phyloP scores from a whole-genome alignment of 306 rosid species.

The Quillaja saponaria region DNA sequence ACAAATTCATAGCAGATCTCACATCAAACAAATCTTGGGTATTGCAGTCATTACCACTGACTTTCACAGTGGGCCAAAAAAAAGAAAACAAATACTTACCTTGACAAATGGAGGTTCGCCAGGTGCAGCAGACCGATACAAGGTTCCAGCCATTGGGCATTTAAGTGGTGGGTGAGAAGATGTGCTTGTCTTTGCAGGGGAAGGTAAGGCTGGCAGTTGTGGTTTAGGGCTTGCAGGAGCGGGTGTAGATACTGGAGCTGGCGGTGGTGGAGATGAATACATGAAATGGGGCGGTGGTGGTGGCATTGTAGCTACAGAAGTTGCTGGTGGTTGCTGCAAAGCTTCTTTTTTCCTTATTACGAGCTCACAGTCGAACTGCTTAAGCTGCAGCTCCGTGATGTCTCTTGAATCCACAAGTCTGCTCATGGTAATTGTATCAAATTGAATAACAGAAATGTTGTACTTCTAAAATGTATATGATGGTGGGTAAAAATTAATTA shows the following conservation, averaged over 20 bases:
- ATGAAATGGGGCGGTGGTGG: conserved; percentile 43
- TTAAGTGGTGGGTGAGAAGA: conserved; percentile 75
- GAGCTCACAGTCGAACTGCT: conserved; percentile 75
- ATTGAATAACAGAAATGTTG: neutral
- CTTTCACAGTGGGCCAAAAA: neutral
- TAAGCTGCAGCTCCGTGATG: conserved; percentile 76
- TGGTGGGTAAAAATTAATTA: neutral
- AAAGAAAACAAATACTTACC: conserved; percentile 40
- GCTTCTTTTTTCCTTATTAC: conserved; percentile 79
- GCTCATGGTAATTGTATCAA: conserved; percentile 28
- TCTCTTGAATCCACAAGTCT: conserved; percentile 96
- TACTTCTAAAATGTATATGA: conserved; percentile 14
- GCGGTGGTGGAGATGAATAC: conserved; percentile 39
- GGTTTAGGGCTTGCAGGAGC: conserved; percentile 56
- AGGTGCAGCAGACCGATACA: conserved; percentile 73
- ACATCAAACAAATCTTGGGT: no score
- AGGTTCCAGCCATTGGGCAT: conserved; percentile 98
- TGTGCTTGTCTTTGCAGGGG: conserved; percentile 52
- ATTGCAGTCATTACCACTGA: no score
- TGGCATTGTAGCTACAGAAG: conserved; percentile 22
- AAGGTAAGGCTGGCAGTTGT: conserved; percentile 47
- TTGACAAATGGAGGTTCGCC: conserved; percentile 89
- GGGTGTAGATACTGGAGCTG: conserved; percentile 38
- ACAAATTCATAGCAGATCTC: neutral
- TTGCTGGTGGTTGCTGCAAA: conserved; percentile 58